Percentiles rank a stretch among this genome's conserved stretches.
Conservation (phyloP, 352 stramenopile genomes). For the Phytophthora aleatoria region DNA sequence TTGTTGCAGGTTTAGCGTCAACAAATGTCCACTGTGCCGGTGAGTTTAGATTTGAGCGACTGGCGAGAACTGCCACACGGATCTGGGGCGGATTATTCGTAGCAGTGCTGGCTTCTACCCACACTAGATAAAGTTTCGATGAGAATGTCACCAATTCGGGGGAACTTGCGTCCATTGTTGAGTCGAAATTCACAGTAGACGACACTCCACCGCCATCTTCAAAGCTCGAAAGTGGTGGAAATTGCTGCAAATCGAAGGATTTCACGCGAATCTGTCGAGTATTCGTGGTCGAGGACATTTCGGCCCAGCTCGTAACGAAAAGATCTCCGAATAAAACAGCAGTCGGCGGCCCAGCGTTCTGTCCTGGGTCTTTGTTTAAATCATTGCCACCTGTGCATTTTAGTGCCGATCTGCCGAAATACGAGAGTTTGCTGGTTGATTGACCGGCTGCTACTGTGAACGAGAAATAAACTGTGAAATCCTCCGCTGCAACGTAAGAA, state of each 20-base stretch:
- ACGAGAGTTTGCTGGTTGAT: constrained; percentile 48
- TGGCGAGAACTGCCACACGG: constrained; percentile 44
- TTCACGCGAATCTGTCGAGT: constrained; percentile 53
- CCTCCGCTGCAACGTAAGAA: constrained; percentile 41
- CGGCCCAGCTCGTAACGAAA: constrained; percentile 58
- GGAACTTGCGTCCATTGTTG: constrained; percentile 37
- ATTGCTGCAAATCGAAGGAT: constrained; percentile 40
- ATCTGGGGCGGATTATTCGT: constrained; percentile 51
- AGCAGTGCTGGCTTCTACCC: constrained; percentile 47
- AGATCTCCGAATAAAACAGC: constrained; percentile 33
- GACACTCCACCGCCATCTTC: constrained; percentile 47
- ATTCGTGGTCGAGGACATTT: constrained; percentile 26
- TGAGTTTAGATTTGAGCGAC: constrained; percentile 22
- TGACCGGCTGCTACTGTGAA: constrained; percentile 46
- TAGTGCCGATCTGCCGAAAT: constrained; percentile 45
- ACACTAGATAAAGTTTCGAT: constrained; percentile 52
- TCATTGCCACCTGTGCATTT: constrained; percentile 49
- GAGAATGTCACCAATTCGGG: constrained; percentile 34
- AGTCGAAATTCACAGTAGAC: constrained; percentile 54
- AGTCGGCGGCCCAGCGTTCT: constrained; percentile 33
- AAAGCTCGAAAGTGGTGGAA: constrained; percentile 38
- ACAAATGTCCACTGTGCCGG: constrained; percentile 51
- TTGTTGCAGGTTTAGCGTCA: constrained; percentile 21
- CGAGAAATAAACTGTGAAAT: constrained; percentile 58
- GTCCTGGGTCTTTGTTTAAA: constrained; percentile 48